phyloP scores from a whole-genome alignment of 108 stramenopile genomes.

The Skeletonema costatum region DNA sequence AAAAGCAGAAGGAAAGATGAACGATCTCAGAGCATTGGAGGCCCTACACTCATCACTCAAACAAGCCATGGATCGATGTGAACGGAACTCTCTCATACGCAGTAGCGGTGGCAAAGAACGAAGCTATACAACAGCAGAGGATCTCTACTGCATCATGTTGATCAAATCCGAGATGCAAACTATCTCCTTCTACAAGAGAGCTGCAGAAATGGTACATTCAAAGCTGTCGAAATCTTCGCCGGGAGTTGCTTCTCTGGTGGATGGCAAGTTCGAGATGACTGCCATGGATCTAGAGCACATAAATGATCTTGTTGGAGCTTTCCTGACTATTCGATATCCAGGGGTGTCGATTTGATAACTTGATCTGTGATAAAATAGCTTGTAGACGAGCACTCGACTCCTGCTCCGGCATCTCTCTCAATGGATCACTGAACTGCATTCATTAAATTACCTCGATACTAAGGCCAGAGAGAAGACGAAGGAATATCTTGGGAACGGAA shows the following conservation, averaged over 20 bases:
- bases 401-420: too few relatives aligned
- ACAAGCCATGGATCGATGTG: slow-evolving; percentile 4
- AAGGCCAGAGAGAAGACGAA: too few relatives aligned
- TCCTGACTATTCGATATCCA: slow-evolving; percentile 20
- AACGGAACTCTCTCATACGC: background rate
- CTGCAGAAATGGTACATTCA: background rate
- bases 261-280: background rate
- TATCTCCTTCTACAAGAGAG: slow-evolving; percentile 45
- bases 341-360: background rate
- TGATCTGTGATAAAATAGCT: too few relatives aligned
- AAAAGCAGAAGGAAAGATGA: slow-evolving; percentile 7
- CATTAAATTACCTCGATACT: too few relatives aligned
- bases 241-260: background rate
- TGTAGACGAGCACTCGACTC: too few relatives aligned
- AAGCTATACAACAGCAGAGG: background rate
- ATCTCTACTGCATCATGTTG: slow-evolving; percentile 42
- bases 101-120: background rate
- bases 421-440: too few relatives aligned
- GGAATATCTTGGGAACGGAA: too few relatives aligned
- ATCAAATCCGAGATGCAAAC: slow-evolving; percentile 54
- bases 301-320: slow-evolving; percentile 16
- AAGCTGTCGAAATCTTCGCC: background rate
- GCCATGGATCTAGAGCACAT: slow-evolving; percentile 1
- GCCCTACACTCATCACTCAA: slow-evolving; percentile 2
- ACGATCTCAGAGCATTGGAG: slow-evolving; percentile 23